A percentile compares a stretch with the other conserved stretches of the same genome.
These are phyloP conservation scores for Linum usitatissimum DNA, from an alignment of 345 rosid species.

Conservation along the genomic window DNA sequence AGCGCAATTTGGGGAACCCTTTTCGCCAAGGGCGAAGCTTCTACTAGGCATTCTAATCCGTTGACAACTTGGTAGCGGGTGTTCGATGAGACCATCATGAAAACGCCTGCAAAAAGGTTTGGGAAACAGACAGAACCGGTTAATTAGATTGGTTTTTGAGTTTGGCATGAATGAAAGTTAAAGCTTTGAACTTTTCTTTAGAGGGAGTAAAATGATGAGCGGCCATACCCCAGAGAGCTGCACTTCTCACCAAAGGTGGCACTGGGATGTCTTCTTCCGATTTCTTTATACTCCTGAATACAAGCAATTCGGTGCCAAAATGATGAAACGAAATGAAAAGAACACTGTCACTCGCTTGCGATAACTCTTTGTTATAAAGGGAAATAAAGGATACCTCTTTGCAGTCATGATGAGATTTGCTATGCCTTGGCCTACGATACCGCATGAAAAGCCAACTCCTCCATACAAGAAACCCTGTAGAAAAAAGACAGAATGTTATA, in stretches of 20 bases:
- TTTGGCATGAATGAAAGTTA: no score
- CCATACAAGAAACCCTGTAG: constrained; percentile 78
- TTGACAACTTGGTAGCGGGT: constrained; percentile 71
- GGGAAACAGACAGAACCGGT: neutral
- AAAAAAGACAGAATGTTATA: neutral
- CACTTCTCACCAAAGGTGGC: constrained; percentile 84
- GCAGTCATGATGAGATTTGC: constrained; percentile 93
- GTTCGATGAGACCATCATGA: constrained; percentile 72
- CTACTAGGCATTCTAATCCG: constrained; percentile 65
- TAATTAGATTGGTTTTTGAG: neutral
- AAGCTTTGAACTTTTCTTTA: neutral
- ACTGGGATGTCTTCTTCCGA: constrained; percentile 80
- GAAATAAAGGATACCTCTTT: constrained; percentile 41
- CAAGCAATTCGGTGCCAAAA: neutral
- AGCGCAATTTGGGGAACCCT: constrained; percentile 58
- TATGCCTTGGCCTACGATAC: constrained; percentile 83
- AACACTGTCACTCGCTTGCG: neutral
- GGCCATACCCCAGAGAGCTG: constrained; percentile 83
- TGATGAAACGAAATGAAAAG: neutral
- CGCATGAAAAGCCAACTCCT: constrained; percentile 88
- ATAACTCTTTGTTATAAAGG: neutral
- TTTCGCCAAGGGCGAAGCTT: constrained; percentile 63
- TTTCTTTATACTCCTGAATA: constrained; percentile 54
- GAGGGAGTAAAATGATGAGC: neutral
- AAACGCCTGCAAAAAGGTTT: constrained; percentile 38